Evolutionary conservation across 441 rosid genomes (phyloP).

Genomic region (Eugenia klotzschiana): DNA sequence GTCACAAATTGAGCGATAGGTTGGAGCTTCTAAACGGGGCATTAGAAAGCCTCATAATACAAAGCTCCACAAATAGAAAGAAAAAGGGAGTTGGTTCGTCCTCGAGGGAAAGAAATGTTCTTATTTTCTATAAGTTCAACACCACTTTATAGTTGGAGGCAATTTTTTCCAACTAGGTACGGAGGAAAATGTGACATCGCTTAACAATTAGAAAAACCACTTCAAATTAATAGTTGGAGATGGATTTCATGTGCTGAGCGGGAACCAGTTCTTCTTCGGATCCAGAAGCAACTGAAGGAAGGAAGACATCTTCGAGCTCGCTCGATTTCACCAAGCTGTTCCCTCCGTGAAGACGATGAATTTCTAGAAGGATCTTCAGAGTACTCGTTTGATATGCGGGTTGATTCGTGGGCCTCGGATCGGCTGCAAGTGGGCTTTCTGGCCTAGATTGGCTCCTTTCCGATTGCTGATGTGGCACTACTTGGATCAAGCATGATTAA

Average conservation of each 20-base stretch:
- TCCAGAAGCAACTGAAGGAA: constrained; percentile 33
- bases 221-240: constrained; percentile 9
- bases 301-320: constrained; percentile 27
- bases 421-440: background rate
- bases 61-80: too few species aligned
- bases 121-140: too few species aligned
- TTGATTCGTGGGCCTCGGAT: background rate
- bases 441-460: background rate
- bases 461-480: background rate
- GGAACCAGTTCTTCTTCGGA: constrained; percentile 72
- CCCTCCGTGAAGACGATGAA: background rate
- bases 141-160: too few species aligned
- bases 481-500: background rate
- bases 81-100: too few species aligned
- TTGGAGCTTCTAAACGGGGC: background rate
- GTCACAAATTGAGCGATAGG: background rate
- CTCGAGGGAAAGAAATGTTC: too few species aligned
- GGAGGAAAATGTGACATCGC: background rate
- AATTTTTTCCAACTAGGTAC: too few species aligned
- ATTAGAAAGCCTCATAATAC: too few species aligned
- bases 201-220: background rate
- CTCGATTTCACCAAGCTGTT: background rate
- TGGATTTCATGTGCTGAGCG: constrained; percentile 55
- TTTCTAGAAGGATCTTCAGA: background rate
- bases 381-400: background rate